phyloP scores from a whole-genome alignment of 176 grass and related monocot genomes.

The Avena eriantha region DNA sequence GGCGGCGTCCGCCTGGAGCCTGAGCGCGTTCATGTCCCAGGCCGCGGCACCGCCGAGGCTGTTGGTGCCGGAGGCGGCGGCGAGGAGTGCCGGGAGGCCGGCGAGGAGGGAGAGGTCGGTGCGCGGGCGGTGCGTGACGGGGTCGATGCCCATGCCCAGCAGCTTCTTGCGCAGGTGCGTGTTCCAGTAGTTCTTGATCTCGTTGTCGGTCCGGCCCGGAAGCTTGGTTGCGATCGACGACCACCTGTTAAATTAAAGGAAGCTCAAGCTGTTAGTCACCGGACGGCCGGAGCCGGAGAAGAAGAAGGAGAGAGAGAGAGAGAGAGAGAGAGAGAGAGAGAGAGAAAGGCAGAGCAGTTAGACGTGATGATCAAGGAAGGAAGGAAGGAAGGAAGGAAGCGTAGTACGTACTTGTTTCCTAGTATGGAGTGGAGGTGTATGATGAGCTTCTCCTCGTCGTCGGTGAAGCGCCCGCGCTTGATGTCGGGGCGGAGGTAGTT shows the following conservation, averaged over 20 bases:
- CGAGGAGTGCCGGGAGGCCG: constrained; percentile 51
- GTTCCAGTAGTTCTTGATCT: constrained; percentile 99
- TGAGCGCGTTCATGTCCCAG: constrained; percentile 64
- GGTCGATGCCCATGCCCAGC: constrained; percentile 78
- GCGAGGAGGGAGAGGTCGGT: constrained; percentile 70
- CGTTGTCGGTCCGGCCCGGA: constrained; percentile 82
- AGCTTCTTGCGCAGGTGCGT: constrained; percentile 92
- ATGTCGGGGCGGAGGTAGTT: constrained; percentile 97
- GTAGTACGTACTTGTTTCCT: constrained; percentile 78
- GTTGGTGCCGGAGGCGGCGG: constrained; percentile 36
- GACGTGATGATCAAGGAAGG: too few relatives aligned
- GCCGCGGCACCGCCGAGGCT: neutral
- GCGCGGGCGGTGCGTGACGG: constrained; percentile 77
- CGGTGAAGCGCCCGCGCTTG: constrained; percentile 78
- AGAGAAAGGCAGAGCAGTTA: too few relatives aligned
- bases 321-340: too few relatives aligned
- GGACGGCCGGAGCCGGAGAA: neutral
- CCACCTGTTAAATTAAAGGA: constrained; percentile 45
- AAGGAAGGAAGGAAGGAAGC: too few relatives aligned
- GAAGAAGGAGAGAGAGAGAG: neutral
- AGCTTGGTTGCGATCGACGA: constrained; percentile 81
- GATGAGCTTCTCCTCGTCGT: constrained; percentile 88
- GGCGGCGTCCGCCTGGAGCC: constrained; percentile 80
- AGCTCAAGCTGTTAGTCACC: neutral
- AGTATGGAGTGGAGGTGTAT: constrained; percentile 77